A percentile compares a stretch with the other conserved stretches of the same genome.
These are phyloP conservation scores for Pseudocercospora pini-densiflorae DNA, from an alignment of 2,329 filamentous ascomycete genomes.

Conservation along the genomic window DNA sequence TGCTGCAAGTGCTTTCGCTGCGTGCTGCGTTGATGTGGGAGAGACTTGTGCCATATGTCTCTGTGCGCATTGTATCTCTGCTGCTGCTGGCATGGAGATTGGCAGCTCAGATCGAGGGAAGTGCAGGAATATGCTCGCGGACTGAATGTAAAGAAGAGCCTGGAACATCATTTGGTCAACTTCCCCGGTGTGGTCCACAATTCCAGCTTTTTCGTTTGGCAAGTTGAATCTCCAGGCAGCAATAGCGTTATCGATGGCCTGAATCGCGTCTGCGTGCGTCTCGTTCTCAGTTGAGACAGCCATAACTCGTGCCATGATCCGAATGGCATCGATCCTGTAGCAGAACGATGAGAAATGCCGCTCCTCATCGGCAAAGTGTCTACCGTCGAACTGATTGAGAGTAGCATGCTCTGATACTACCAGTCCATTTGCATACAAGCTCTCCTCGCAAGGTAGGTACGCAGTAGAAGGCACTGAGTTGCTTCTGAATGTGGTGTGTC, in stretches of 20 bases:
- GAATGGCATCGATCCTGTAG: slow-evolving; percentile 80
- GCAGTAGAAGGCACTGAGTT: slow-evolving; percentile 71
- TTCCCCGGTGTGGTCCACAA: slow-evolving; percentile 70
- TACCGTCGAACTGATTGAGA: slow-evolving; percentile 76
- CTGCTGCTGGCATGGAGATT: slow-evolving; percentile 60
- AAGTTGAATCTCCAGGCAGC: slow-evolving; percentile 81
- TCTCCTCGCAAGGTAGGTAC: slow-evolving; percentile 79
- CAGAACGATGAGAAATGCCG: slow-evolving; percentile 80
- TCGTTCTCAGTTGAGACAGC: slow-evolving; percentile 43
- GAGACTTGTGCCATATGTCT: slow-evolving; percentile 55
- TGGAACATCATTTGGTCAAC: slow-evolving; percentile 93
- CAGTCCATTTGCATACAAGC: slow-evolving; percentile 61
- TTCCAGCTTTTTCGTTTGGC: slow-evolving; percentile 71
- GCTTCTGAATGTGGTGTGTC: slow-evolving; percentile 70
- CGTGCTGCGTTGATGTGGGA: slow-evolving; percentile 60
- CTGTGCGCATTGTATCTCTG: slow-evolving; percentile 44
- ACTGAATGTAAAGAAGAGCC: slow-evolving; percentile 76
- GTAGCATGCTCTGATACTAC: slow-evolving; percentile 60
- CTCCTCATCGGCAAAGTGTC: slow-evolving; percentile 73
- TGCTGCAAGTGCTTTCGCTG: slow-evolving; percentile 77
- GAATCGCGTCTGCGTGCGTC: slow-evolving; percentile 49
- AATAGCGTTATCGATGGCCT: slow-evolving; percentile 64
- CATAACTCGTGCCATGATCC: slow-evolving; percentile 79
- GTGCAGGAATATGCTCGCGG: slow-evolving; percentile 73
- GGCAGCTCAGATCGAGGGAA: slow-evolving; percentile 79